Percentiles rank a stretch among this genome's conserved stretches.
phyloP scores from a whole-genome alignment of 2,329 filamentous ascomycete species.

The Aspergillus nomiae region DNA sequence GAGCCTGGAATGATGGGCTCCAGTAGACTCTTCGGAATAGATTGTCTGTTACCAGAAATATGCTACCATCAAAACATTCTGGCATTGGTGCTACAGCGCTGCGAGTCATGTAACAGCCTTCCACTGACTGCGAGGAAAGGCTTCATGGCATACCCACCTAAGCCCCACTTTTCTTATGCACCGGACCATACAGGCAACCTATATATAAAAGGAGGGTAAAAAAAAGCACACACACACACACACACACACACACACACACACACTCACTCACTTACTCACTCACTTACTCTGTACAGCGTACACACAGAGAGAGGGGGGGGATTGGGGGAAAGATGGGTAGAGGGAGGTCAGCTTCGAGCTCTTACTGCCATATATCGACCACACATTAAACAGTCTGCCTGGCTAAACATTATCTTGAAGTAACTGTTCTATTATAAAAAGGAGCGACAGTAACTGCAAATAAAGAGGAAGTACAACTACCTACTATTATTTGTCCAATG shows the following conservation, averaged over 20 bases:
- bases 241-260: too few species aligned
- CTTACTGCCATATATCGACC: background rate
- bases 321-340: too few species aligned
- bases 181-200: slow-evolving; percentile 18
- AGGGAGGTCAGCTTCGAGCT: background rate
- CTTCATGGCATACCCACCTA: background rate
- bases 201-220: too few species aligned
- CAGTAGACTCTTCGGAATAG: background rate
- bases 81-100: slow-evolving; percentile 10
- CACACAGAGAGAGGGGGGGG: background rate
- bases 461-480: background rate
- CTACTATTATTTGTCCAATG: background rate
- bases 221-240: too few species aligned
- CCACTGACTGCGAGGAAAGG: background rate
- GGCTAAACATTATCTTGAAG: background rate
- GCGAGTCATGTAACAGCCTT: slow-evolving; percentile 22
- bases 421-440: background rate
- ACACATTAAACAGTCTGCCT: background rate
- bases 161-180: slow-evolving; percentile 32
- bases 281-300: too few species aligned
- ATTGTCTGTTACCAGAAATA: background rate
- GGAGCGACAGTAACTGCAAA: background rate
- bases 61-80: background rate
- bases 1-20: background rate
- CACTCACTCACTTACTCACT: too few species aligned